These are phyloP conservation scores for Arthrocladium fulminans DNA, from an alignment of 2,329 filamentous ascomycete genomes.

Conservation along the genomic window DNA sequence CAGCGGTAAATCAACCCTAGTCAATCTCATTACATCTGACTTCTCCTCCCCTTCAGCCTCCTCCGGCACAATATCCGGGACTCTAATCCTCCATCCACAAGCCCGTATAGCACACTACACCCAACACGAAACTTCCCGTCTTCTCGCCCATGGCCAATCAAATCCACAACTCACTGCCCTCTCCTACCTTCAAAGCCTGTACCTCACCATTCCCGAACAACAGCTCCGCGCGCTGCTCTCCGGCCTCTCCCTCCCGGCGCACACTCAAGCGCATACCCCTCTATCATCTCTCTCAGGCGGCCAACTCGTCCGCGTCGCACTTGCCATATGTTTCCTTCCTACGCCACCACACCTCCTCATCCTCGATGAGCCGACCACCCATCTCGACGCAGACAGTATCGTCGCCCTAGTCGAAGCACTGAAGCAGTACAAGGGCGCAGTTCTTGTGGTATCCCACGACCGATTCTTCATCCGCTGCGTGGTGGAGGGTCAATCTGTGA, in stretches of 20 bases:
- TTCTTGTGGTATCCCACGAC: constrained; percentile 73
- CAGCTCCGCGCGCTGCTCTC: constrained; percentile 58
- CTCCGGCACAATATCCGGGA: constrained; percentile 38
- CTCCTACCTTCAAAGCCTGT: neutral
- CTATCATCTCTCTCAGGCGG: constrained; percentile 67
- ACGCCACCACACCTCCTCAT: constrained; percentile 60
- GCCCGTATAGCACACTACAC: constrained; percentile 68
- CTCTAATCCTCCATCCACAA: constrained; percentile 57
- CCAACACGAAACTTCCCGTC: constrained; percentile 48
- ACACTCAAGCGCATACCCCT: constrained; percentile 63
- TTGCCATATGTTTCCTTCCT: constrained; percentile 60
- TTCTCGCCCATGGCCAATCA: neutral
- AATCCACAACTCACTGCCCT: constrained; percentile 3
- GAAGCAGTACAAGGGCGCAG: constrained; percentile 60
- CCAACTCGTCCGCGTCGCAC: constrained; percentile 59
- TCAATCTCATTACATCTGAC: constrained; percentile 50
- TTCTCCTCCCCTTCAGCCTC: constrained; percentile 36
- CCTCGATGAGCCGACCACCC: constrained; percentile 74
- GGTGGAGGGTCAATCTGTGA: constrained; percentile 51
- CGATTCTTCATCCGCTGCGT: constrained; percentile 70
- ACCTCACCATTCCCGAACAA: constrained; percentile 50
- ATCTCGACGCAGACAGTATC: constrained; percentile 75
- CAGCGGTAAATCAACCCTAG: constrained; percentile 69
- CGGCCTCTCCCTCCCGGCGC: constrained; percentile 61
- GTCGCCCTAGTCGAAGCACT: constrained; percentile 60